phyloP scores from a whole-genome alignment of 257 asterid species.

The Primulina tabacum region DNA sequence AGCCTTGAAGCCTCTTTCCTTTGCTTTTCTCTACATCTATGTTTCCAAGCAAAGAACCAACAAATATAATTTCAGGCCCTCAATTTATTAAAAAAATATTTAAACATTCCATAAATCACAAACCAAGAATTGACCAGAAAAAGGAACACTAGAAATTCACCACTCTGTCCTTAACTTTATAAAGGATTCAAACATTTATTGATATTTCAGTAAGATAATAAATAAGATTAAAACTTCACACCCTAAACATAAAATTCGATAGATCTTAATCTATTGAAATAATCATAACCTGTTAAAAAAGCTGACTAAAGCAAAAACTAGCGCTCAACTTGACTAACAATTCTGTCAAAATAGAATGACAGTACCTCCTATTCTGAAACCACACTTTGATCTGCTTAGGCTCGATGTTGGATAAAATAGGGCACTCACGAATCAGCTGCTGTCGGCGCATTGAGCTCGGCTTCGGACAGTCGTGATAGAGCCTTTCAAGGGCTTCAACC shows the following conservation, averaged over 20 bases:
- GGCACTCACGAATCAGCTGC: conserved; percentile 85
- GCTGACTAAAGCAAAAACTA: no score
- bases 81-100: background rate
- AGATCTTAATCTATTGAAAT: background rate
- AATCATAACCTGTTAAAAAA: background rate
- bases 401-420: conserved; percentile 74
- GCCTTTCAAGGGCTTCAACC: conserved; percentile 92
- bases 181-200: background rate
- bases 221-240: background rate
- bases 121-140: conserved; percentile 10
- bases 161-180: background rate
- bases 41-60: conserved; percentile 22
- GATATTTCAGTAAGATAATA: background rate
- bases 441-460: conserved; percentile 88
- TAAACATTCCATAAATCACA: background rate
- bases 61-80: conserved; percentile 1
- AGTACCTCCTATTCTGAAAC: conserved; percentile 89
- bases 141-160: conserved; percentile 1
- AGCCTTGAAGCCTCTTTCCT: conserved; percentile 86
- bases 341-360: background rate
- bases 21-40: conserved; percentile 90
- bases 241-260: background rate
- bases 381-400: conserved; percentile 93
- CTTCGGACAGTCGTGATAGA: conserved; percentile 85
- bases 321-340: background rate